Evolutionary conservation across 352 stramenopile genomes (phyloP).

Genomic region (Globisporangium acanthophoron): DNA sequence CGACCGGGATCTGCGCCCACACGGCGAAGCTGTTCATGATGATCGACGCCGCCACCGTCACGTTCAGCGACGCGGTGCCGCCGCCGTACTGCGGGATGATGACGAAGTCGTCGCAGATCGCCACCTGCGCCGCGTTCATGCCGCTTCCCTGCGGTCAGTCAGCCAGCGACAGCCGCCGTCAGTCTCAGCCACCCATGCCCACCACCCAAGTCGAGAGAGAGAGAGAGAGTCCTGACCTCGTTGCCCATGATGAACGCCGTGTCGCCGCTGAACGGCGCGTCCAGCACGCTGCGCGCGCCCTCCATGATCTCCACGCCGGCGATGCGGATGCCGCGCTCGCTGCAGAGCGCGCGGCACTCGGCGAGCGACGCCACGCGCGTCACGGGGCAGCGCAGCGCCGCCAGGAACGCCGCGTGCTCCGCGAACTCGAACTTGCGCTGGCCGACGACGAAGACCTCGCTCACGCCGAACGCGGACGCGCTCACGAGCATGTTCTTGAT

Average conservation of each 20-base stretch:
- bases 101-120: constrained; percentile 91
- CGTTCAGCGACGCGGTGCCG: constrained; percentile 94
- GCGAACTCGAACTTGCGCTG: constrained; percentile 76
- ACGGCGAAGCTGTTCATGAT: constrained; percentile 91
- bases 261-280: constrained; percentile 67
- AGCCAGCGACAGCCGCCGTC: not conserved
- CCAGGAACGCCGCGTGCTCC: constrained; percentile 45
- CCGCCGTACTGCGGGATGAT: constrained; percentile 94
- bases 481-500: constrained; percentile 84
- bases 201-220: not conserved
- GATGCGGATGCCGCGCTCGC: constrained; percentile 65
- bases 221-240: constrained; percentile 43
- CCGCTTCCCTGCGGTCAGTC: constrained; percentile 58
- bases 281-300: constrained; percentile 62
- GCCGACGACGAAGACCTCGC: constrained; percentile 85
- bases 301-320: constrained; percentile 93
- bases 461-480: constrained; percentile 76
- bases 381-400: constrained; percentile 42
- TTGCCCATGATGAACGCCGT: constrained; percentile 96
- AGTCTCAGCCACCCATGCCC: not conserved
- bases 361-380: constrained; percentile 73
- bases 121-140: constrained; percentile 90
- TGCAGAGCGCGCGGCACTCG: constrained; percentile 70
- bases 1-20: constrained; percentile 45
- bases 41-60: constrained; percentile 92